Conservation (phyloP, 202 grass and related monocot genomes). For the Tripidium arundinaceum region DNA sequence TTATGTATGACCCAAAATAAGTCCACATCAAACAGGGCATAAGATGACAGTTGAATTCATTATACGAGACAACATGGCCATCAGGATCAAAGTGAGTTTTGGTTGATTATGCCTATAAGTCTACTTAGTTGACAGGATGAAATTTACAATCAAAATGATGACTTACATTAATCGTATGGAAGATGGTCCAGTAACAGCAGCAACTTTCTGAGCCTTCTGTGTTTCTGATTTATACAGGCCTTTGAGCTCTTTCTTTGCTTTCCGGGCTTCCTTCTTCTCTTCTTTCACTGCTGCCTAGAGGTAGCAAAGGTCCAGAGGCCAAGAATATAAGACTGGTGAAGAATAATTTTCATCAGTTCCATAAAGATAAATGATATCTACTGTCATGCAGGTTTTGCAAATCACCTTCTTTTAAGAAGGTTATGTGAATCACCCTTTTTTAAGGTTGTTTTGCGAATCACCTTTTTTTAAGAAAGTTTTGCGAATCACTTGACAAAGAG, state of each 20-base stretch:
- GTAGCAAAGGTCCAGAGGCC: neutral
- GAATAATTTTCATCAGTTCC: neutral
- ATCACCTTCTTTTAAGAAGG: neutral
- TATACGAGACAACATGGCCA: neutral
- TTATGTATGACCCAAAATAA: neutral
- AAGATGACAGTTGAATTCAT: neutral
- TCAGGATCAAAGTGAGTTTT: neutral
- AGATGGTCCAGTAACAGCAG: conserved; percentile 82
- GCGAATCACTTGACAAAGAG: neutral
- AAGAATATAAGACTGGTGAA: conserved; percentile 6
- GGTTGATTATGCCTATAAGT: neutral
- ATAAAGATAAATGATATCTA: conserved; percentile 4
- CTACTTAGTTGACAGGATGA: neutral
- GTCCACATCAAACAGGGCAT: neutral
- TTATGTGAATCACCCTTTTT: neutral
- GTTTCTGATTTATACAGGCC: conserved; percentile 80
- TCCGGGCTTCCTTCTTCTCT: conserved; percentile 75
- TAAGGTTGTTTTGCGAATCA: no score
- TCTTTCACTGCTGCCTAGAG: conserved; percentile 69
- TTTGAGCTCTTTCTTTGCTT: conserved; percentile 89
- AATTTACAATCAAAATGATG: neutral
- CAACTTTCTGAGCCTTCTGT: conserved; percentile 81
- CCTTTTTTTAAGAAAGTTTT: no score
- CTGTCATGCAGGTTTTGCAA: neutral
- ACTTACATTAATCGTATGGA: conserved; percentile 77